phyloP scores from a whole-genome alignment of 768 basidiomycete species.

The Tricholoma bakamatsutake region DNA sequence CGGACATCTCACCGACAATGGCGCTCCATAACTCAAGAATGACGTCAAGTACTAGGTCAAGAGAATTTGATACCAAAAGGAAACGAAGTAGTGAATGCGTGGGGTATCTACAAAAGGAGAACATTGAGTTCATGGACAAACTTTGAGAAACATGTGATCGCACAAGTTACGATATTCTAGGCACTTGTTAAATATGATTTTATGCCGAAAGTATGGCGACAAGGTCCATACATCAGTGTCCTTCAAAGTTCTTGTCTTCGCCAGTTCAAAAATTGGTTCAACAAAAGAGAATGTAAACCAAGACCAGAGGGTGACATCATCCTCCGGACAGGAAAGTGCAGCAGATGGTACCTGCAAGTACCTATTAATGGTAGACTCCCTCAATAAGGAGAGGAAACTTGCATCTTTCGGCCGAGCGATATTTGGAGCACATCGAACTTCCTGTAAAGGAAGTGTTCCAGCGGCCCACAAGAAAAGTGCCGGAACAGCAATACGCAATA shows the following conservation, averaged over 20 bases:
- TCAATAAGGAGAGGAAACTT: slow-evolving; percentile 12
- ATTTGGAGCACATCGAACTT: slow-evolving; percentile 36
- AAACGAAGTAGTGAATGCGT: slow-evolving; percentile 55
- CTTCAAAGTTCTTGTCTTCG: slow-evolving; percentile 42
- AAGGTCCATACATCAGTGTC: slow-evolving; percentile 56
- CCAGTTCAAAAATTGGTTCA: slow-evolving; percentile 52
- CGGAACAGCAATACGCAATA: slow-evolving; percentile 29
- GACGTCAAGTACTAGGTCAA: slow-evolving; percentile 60
- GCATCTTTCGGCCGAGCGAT: slow-evolving; percentile 47
- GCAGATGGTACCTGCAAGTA: slow-evolving; percentile 41
- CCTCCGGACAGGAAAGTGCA: slow-evolving; percentile 53
- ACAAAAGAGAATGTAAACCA: slow-evolving; percentile 65
- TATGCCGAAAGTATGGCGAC: slow-evolving; percentile 64
- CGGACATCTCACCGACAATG: slow-evolving; percentile 34
- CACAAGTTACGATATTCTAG: slow-evolving; percentile 44
- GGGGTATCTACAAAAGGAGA: slow-evolving; percentile 34
- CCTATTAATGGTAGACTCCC: background rate
- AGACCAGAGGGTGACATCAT: slow-evolving; percentile 55
- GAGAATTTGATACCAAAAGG: slow-evolving; percentile 58
- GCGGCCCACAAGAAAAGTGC: slow-evolving; percentile 40
- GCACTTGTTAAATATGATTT: slow-evolving; percentile 60
- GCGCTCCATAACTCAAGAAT: slow-evolving; percentile 56
- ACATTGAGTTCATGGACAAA: background rate
- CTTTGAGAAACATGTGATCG: slow-evolving; percentile 4
- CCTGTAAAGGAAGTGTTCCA: slow-evolving; percentile 52